Conservation (phyloP, 805 yeast genomes). For the Ogataea paraovalis region DNA sequence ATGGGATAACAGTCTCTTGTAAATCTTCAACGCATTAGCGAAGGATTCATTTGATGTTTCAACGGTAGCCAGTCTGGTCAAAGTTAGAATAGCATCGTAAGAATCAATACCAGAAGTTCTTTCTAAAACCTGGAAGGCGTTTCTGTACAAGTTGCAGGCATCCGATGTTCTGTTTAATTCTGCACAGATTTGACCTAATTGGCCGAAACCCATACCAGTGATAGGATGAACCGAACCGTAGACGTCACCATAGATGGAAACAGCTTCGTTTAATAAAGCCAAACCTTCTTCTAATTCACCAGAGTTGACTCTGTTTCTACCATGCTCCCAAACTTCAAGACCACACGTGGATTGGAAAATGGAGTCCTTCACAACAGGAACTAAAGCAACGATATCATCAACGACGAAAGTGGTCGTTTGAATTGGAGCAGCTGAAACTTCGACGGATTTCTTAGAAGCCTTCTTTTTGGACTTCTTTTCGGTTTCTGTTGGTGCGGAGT, state of each 20-base stretch:
- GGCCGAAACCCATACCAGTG: constrained; percentile 65
- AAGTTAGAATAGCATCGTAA: constrained; percentile 65
- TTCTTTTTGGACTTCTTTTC: constrained; percentile 33
- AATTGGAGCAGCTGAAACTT: constrained; percentile 12
- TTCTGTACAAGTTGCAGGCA: constrained; percentile 64
- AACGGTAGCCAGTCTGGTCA: constrained; percentile 68
- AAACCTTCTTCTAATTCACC: constrained; percentile 53
- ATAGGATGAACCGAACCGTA: constrained; percentile 79
- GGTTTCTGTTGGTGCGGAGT: constrained; percentile 18
- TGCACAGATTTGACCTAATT: constrained; percentile 62
- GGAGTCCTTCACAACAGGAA: constrained; percentile 75
- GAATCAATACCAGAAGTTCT: constrained; percentile 80
- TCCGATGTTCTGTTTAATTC: constrained; percentile 52
- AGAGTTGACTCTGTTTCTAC: constrained; percentile 35
- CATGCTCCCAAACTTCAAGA: constrained; percentile 72
- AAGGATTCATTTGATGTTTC: constrained; percentile 61
- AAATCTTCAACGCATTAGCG: constrained; percentile 57
- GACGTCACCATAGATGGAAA: constrained; percentile 73
- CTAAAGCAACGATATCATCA: constrained; percentile 62
- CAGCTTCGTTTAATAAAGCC: constrained; percentile 62
- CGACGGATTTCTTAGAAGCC: constrained; percentile 23
- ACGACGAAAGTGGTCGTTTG: constrained; percentile 43
- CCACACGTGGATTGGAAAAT: constrained; percentile 61
- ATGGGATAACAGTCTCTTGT: constrained; percentile 53
- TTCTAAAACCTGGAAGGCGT: constrained; percentile 70